phyloP scores from a whole-genome alignment of 441 rosid genomes.

The Flueggea neowawraea region DNA sequence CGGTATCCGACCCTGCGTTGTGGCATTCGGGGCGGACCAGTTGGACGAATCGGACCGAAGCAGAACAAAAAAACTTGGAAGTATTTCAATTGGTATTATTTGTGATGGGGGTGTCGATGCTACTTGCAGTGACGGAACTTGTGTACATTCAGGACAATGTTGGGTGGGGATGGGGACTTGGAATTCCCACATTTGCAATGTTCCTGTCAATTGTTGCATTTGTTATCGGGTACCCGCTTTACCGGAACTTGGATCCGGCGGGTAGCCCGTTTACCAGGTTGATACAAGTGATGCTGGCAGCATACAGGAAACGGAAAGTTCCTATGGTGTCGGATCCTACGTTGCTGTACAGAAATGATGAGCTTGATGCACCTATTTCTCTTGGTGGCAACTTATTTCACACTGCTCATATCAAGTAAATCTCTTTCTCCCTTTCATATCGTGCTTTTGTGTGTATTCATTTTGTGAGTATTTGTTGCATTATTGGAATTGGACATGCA shows the following conservation, averaged over 20 bases:
- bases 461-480: too few relatives aligned
- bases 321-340: slow-evolving; percentile 38
- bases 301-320: slow-evolving; percentile 67
- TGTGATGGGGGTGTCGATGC: slow-evolving; percentile 74
- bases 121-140: slow-evolving; percentile 73
- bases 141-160: slow-evolving; percentile 85
- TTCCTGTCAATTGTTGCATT: slow-evolving; percentile 58
- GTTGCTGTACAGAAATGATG: slow-evolving; percentile 59
- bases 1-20: slow-evolving; percentile 96
- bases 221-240: slow-evolving; percentile 60
- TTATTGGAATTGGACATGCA: too few relatives aligned
- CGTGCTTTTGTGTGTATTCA: background rate
- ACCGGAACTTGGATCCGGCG: slow-evolving; percentile 67
- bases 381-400: slow-evolving; percentile 63
- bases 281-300: slow-evolving; percentile 66
- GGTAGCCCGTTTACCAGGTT: slow-evolving; percentile 95
- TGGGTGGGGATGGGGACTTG: slow-evolving; percentile 94
- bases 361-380: slow-evolving; percentile 75
- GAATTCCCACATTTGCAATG: slow-evolving; percentile 83
- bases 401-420: slow-evolving; percentile 61
- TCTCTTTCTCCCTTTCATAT: background rate
- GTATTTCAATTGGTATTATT: slow-evolving; percentile 97
- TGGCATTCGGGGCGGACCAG: slow-evolving; percentile 96
- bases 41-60: slow-evolving; percentile 80
- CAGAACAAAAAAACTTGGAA: slow-evolving; percentile 73